Evolutionary conservation across 1,284 basidiomycete genomes (phyloP).

Genomic region (Earliella scabrosa): DNA sequence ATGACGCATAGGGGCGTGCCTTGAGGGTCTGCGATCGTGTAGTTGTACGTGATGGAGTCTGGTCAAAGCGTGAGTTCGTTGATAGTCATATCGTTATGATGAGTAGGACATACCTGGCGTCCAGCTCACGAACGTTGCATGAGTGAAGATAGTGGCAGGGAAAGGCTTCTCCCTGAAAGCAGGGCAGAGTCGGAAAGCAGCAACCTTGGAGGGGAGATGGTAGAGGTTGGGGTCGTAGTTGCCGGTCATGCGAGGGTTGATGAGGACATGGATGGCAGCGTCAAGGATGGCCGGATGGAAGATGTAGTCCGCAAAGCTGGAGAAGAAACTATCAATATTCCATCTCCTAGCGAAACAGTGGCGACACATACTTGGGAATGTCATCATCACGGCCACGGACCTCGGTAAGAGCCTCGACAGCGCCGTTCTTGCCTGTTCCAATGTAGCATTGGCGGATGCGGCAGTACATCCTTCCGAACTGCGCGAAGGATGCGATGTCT

Average conservation of each 20-base stretch:
- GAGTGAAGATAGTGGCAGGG: conserved; percentile 20
- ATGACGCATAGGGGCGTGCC: conserved; percentile 20
- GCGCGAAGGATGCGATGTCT: conserved; percentile 12
- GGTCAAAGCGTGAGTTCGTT: background rate
- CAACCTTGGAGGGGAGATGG: conserved; percentile 33
- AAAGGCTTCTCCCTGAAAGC: conserved; percentile 12
- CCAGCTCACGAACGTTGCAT: conserved; percentile 25
- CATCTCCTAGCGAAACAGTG: too few relatives aligned
- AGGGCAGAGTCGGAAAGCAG: conserved; percentile 19
- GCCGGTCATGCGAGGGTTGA: conserved; percentile 31
- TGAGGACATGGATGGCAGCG: conserved; percentile 34
- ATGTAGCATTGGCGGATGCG: conserved; percentile 5
- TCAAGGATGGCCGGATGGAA: conserved; percentile 46
- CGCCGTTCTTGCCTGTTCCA: background rate
- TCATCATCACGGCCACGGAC: conserved; percentile 5
- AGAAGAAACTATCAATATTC: too few relatives aligned
- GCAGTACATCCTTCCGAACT: conserved; percentile 18
- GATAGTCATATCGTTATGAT: background rate
- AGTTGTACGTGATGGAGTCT: conserved; percentile 24
- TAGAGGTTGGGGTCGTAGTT: conserved; percentile 28
- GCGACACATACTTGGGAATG: conserved; percentile 21
- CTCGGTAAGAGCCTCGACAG: conserved; percentile 13
- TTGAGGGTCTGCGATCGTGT: conserved; percentile 13
- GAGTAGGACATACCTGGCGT: conserved; percentile 22
- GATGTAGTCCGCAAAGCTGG: conserved; percentile 7